phyloP scores from a whole-genome alignment of 2,329 filamentous ascomycete species.

The Aspergillus japonicus region DNA sequence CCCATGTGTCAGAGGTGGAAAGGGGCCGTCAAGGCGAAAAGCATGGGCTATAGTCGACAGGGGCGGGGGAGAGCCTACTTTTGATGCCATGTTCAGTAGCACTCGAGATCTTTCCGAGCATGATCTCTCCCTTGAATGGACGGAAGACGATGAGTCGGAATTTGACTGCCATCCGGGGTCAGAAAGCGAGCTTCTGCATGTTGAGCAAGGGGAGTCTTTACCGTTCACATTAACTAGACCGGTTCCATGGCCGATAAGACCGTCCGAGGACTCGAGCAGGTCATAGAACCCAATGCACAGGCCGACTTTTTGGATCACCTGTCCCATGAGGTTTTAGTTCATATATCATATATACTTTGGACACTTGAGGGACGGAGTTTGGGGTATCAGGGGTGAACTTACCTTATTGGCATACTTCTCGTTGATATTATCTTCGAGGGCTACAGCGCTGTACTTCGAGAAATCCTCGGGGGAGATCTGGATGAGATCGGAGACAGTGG shows the following conservation, averaged over 20 bases:
- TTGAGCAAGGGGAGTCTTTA: constrained; percentile 39
- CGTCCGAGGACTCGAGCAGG: constrained; percentile 83
- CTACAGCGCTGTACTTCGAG: constrained; percentile 72
- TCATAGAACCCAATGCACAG: constrained; percentile 94
- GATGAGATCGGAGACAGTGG: constrained; percentile 89
- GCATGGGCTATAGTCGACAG: background rate
- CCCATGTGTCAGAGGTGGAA: no score
- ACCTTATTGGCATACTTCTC: constrained; percentile 94
- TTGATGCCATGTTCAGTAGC: constrained; percentile 71
- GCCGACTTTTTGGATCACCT: constrained; percentile 89
- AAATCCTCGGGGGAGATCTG: constrained; percentile 90
- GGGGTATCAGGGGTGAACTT: background rate
- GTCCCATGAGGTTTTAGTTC: constrained; percentile 7
- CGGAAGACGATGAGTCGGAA: constrained; percentile 93
- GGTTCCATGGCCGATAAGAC: constrained; percentile 87
- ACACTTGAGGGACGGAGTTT: no score
- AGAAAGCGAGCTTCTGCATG: background rate
- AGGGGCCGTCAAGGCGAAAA: no score
- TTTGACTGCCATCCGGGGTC: constrained; percentile 62
- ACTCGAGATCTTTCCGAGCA: constrained; percentile 78
- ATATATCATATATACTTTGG: background rate
- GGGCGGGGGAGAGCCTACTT: constrained; percentile 44
- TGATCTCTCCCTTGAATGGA: constrained; percentile 91
- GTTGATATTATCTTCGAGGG: constrained; percentile 96
- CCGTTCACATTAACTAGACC: constrained; percentile 94